Evolutionary conservation across 805 yeast species (phyloP).

Genomic region (Torulaspora indica): DNA sequence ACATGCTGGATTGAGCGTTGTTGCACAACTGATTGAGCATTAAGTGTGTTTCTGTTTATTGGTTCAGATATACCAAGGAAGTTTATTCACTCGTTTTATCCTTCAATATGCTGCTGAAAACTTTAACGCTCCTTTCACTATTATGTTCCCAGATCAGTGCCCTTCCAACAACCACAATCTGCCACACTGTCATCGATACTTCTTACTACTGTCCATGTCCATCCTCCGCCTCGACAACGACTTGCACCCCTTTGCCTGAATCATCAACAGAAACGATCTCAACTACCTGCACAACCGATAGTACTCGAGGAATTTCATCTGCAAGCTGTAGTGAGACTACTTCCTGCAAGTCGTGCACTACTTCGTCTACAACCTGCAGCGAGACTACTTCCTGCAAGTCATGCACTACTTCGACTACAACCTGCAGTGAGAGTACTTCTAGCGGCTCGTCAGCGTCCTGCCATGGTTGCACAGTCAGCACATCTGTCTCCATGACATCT

Average conservation of each 20-base stretch:
- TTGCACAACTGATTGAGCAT: background rate
- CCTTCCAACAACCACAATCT: constrained; percentile 2
- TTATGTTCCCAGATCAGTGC: background rate
- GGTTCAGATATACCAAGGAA: background rate
- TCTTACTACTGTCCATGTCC: constrained; percentile 11
- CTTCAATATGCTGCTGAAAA: constrained; percentile 6
- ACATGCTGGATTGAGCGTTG: background rate
- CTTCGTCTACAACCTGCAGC: too few species aligned
- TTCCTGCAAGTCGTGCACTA: too few species aligned
- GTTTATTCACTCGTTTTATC: constrained; percentile 2
- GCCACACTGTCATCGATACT: constrained; percentile 6
- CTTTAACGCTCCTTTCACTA: constrained; percentile 1
- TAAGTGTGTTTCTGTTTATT: too few species aligned
- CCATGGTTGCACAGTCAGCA: too few species aligned
- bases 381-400: too few species aligned
- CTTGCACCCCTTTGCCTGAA: background rate
- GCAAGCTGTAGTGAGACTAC: background rate
- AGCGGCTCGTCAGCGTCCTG: too few species aligned
- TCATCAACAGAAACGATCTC: too few species aligned
- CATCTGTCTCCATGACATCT: too few species aligned
- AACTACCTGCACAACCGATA: background rate
- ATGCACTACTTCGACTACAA: background rate
- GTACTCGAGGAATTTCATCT: background rate
- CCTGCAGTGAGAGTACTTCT: background rate
- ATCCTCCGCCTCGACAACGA: background rate